Conservation (phyloP, 164 flowering plant species). For the Stephania yunnanensis region DNA sequence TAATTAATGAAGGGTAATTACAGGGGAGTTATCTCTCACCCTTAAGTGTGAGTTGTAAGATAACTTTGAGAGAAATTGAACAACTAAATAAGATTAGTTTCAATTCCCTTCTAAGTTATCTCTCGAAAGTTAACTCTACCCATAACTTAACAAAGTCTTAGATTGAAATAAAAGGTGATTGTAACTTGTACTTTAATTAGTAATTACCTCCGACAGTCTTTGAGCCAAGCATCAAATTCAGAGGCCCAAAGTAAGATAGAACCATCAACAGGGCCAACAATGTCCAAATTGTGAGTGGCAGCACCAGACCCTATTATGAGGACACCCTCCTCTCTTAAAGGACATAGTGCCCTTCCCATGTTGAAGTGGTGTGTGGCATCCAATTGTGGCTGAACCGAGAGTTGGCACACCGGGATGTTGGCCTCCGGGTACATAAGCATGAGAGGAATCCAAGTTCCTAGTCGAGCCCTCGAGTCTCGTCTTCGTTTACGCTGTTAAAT, state of each 20-base stretch:
- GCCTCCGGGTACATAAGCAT: constrained; percentile 92
- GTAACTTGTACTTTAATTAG: neutral
- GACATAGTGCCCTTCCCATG: constrained; percentile 71
- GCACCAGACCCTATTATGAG: constrained; percentile 82
- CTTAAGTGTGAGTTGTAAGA: too few relatives aligned
- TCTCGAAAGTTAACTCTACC: too few relatives aligned
- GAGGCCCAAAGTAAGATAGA: constrained; percentile 51
- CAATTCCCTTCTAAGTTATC: too few relatives aligned
- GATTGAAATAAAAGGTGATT: neutral
- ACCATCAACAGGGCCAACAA: constrained; percentile 15
- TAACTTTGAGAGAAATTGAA: too few relatives aligned
- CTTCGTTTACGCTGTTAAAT: constrained; percentile 40
- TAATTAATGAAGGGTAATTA: too few relatives aligned
- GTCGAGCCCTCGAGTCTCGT: constrained; percentile 67
- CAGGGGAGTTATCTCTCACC: too few relatives aligned
- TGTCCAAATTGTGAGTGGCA: constrained; percentile 65
- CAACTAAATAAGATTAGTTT: too few relatives aligned
- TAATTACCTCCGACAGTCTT: constrained; percentile 59
- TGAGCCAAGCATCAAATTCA: constrained; percentile 73
- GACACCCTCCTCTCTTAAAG: constrained; percentile 75
- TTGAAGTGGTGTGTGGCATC: constrained; percentile 70
- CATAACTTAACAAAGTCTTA: too few relatives aligned
- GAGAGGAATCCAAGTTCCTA: constrained; percentile 93
- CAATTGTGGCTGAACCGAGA: constrained; percentile 47
- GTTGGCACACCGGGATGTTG: constrained; percentile 73